Base-by-base conservation (phyloP, 345 rosid species). In the Lepidium aucheri region DNA sequence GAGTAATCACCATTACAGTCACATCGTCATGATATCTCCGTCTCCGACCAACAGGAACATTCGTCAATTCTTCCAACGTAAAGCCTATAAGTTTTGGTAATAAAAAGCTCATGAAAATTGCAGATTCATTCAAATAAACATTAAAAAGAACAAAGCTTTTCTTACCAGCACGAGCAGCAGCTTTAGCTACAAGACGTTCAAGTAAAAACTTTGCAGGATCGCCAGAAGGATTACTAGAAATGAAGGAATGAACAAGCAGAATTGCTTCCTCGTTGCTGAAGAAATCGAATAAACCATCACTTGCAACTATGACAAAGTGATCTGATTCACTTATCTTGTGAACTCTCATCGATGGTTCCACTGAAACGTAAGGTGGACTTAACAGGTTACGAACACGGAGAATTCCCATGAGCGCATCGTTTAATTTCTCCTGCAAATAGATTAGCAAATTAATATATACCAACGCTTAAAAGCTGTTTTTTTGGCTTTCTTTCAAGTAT, bases 21-120 rank as follows among this genome's bases (percentile, higher is more conserved):
- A 94, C 90, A 73, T 94, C 99, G 32, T 94, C 99, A 22, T 90
- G 99, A 73, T 94, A 94, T 72, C 92, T 90, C 82, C 96, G 78
- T 76, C 88, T 85, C 85, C 95, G 70, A 43, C 99, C 99, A 17
- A 90, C 89, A n/a, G 97, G 99, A 63, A 94, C 70, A 63, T 76
- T 90, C 93, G 82, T 80, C 87, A 94, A 57, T 65, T 90, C 96
- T 67, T 94, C 99, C 83, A 80, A 66, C 43, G 86, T 88, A 76
- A 90, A 90, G 22, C 97, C 98, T 90, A 79, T 43, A 42, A 0
- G 32, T 15, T 14, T 6, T 6, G 12, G 58, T 45, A 4, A 11
- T 26, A 26, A 15, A 49, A 35, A 20, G n/a, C n/a, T 41, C 12
- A 60, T 51, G 36, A 60, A 42, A 22, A 16, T 20, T 44, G 6